These are phyloP conservation scores for Penicillium waksmanii DNA, from an alignment of 495 filamentous ascomycete species.

Conservation along the genomic window DNA sequence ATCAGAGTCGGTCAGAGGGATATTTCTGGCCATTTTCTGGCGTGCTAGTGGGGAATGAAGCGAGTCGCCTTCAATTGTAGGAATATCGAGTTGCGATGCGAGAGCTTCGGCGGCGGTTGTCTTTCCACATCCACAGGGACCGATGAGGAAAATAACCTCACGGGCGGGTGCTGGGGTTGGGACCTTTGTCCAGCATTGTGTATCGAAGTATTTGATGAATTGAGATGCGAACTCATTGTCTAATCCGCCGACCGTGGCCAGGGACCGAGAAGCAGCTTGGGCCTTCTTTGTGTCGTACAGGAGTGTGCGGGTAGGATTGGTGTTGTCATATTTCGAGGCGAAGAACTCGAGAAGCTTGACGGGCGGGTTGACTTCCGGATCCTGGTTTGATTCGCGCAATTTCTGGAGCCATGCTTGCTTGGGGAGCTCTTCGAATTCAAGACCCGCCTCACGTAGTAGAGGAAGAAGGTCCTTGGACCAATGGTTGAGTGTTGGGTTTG, in stretches of 20 bases:
- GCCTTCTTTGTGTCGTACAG: constrained; percentile 32
- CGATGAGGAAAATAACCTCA: constrained; percentile 29
- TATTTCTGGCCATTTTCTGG: constrained; percentile 23
- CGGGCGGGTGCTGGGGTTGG: neutral
- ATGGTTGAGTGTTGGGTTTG: constrained; percentile 49
- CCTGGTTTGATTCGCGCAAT: constrained; percentile 39
- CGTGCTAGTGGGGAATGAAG: constrained; percentile 28
- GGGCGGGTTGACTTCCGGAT: constrained; percentile 45
- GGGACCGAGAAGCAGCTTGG: constrained; percentile 19
- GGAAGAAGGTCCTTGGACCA: constrained; percentile 56
- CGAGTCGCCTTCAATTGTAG: constrained; percentile 30
- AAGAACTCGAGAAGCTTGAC: constrained; percentile 55
- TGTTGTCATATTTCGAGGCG: constrained; percentile 45
- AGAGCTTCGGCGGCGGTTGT: constrained; percentile 24
- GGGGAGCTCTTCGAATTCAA: constrained; percentile 50
- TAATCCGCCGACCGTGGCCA: constrained; percentile 20
- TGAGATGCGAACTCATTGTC: constrained; percentile 10
- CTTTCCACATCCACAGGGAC: constrained; percentile 31
- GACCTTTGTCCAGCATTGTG: constrained; percentile 19
- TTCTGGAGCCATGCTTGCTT: constrained; percentile 51
- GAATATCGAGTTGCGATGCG: constrained; percentile 13
- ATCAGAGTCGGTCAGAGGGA: constrained; percentile 26
- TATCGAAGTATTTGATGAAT: constrained; percentile 25
- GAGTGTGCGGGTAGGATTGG: constrained; percentile 22
- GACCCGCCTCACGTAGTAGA: constrained; percentile 39